Base-by-base conservation (phyloP, 2,329 filamentous ascomycete species). In the Paecilomyces variotii region DNA sequence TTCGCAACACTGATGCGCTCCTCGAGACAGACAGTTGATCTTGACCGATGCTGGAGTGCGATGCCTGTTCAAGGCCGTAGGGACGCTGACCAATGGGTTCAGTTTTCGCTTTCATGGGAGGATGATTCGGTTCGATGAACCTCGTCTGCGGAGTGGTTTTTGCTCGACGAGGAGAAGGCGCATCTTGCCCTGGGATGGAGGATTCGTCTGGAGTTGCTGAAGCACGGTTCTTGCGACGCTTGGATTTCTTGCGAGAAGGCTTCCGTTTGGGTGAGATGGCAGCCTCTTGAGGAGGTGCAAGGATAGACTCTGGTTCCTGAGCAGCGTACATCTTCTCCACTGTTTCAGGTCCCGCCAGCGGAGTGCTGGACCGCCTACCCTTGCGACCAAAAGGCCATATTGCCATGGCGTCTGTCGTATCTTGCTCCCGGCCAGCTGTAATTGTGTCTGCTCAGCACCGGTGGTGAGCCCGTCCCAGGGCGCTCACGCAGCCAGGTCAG, bases 311-410 rank as follows among this genome's bases (percentile, higher is more conserved):
- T 67, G 58, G 66, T 58, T 62, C 56, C 49, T 64, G 66, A 74
- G 76, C 64, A 72, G 74, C 61, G 64, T 69, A 53, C 54, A 64
- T 72, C 60, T 72, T 64, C 62, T 70, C 62, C n/a, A 63, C 68
- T 64, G 73, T 74, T 64, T 77, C 77, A 70, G 85, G 80, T 68
- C 80, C 74, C 67, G 82, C 82, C 60, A 81, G 76, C 64, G 82
- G 74, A 65, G 81, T 81, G 65, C 80, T 82, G 73, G 84, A 84
- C 75, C 86, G 86, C 74, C 85, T 87, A 76, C 83, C 87, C 76
- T 82, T 87, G 69, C 87, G 86, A 75, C 87, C 82, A 75, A 95
- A 96, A 61, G 87, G 89, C 91, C 90, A 95, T 74, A 92, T 79
- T 72, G 87, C 85, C 89, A 93, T 93, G 67, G 65, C 70, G 70